Conservation (phyloP, 1,284 basidiomycete genomes). For the Leccinum solheimii region DNA sequence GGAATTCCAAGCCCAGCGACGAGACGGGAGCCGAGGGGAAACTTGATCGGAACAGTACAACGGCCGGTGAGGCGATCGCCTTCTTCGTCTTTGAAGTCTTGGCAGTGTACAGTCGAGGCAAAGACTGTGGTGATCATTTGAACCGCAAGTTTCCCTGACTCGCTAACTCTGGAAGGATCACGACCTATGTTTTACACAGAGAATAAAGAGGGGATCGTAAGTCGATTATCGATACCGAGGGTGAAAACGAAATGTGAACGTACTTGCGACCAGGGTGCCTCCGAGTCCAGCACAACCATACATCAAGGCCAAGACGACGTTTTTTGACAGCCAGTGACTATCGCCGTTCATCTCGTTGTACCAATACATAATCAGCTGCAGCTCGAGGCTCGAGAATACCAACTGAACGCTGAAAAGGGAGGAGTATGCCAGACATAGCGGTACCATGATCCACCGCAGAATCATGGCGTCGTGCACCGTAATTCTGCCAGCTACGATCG, state of each 20-base stretch:
- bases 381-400: conserved; percentile 33
- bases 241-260: conserved; percentile 4
- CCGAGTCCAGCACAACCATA: conserved; percentile 42
- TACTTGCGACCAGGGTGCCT: conserved; percentile 39
- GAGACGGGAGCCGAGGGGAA: conserved; percentile 31
- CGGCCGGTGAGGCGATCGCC: conserved; percentile 38
- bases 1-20: conserved; percentile 27
- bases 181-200: conserved; percentile 7
- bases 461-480: conserved; percentile 30
- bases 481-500: conserved; percentile 41
- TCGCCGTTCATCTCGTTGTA: conserved; percentile 42
- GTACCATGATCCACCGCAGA: conserved; percentile 39
- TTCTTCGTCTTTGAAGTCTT: conserved; percentile 42
- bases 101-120: conserved; percentile 41
- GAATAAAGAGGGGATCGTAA: not conserved
- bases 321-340: conserved; percentile 39
- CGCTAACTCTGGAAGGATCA: conserved; percentile 18
- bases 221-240: not conserved
- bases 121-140: conserved; percentile 30
- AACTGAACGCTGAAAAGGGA: conserved; percentile 33
- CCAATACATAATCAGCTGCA: conserved; percentile 33
- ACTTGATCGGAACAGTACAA: conserved; percentile 37
- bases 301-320: conserved; percentile 39
- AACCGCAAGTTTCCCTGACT: conserved; percentile 26
- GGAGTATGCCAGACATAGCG: conserved; percentile 37